Conservation (phyloP, 495 filamentous ascomycete genomes). For the Aspergillus taichungensis region DNA sequence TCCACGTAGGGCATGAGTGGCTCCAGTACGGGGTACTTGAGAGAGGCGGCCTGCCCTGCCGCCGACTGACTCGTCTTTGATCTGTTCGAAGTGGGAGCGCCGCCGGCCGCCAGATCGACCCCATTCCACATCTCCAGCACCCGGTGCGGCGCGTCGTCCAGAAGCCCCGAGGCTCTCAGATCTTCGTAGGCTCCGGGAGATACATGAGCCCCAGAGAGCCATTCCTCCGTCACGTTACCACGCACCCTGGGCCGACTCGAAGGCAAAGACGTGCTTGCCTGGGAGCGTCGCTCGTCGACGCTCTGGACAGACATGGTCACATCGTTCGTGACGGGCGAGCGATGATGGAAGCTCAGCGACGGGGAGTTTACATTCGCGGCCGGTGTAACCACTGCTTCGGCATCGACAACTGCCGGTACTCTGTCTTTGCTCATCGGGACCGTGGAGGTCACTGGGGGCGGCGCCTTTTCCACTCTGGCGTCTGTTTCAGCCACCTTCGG, state of each 20-base stretch:
- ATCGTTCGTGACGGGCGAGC: conserved; percentile 28
- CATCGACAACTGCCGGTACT: neutral
- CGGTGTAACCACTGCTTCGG: conserved; percentile 13
- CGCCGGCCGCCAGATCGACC: conserved; percentile 19
- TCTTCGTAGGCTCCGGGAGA: conserved; percentile 32
- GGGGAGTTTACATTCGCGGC: conserved; percentile 20
- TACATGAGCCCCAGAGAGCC: conserved; percentile 31
- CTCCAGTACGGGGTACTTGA: conserved; percentile 78
- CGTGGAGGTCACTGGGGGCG: neutral
- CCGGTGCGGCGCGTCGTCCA: conserved; percentile 25
- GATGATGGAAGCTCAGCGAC: conserved; percentile 17
- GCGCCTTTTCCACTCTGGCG: neutral
- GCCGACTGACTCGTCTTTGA: conserved; percentile 12
- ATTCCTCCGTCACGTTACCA: conserved; percentile 30
- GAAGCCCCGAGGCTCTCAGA: conserved; percentile 16
- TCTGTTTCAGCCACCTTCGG: conserved; percentile 13
- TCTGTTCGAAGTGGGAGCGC: conserved; percentile 9
- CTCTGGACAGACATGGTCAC: conserved; percentile 26
- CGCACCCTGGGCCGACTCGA: conserved; percentile 11
- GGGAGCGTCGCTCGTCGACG: conserved; percentile 24
- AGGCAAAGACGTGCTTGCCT: conserved; percentile 10
- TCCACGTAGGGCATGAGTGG: conserved; percentile 73
- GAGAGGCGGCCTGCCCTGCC: conserved; percentile 18
- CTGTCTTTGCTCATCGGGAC: conserved; percentile 1
- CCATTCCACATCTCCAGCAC: conserved; percentile 32